A percentile compares a stretch with the other conserved stretches of the same genome.
Conservation (phyloP, 139 green algal genomes). For the Chlamydomonas asymmetrica region DNA sequence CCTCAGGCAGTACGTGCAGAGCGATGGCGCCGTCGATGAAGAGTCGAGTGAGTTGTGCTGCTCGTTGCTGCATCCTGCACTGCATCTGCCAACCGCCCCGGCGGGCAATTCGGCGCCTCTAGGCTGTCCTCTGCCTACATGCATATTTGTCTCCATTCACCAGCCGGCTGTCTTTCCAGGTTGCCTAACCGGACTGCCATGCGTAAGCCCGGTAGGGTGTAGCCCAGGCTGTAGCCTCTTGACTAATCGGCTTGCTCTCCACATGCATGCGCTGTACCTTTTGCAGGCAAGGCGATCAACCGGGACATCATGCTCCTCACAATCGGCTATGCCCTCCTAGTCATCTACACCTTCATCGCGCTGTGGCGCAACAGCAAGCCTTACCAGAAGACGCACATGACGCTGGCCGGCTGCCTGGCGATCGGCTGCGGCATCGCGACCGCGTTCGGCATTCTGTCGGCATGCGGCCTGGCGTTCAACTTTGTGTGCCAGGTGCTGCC, state of each 20-base stretch:
- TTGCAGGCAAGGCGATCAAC: slow-evolving; percentile 9
- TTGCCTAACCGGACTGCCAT: no score
- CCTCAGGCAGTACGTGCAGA: slow-evolving; percentile 10
- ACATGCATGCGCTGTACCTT: no score
- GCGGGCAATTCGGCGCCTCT: no score
- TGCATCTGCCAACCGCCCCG: no score
- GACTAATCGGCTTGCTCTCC: no score
- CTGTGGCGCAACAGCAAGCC: slow-evolving; percentile 24
- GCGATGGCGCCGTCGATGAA: neutral
- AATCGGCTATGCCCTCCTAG: slow-evolving; percentile 23
- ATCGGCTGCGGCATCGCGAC: slow-evolving; percentile 10
- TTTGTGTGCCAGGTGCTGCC: slow-evolving; percentile 37
- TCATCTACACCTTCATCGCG: slow-evolving; percentile 18
- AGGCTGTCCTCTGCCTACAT: no score
- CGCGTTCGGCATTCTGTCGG: slow-evolving; percentile 11
- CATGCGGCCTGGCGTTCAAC: slow-evolving; percentile 30
- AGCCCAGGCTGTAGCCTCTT: no score
- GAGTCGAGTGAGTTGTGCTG: slow-evolving; percentile 2
- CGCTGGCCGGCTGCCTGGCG: slow-evolving; percentile 1
- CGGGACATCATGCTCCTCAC: slow-evolving; percentile 6
- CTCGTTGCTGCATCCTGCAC: no score
- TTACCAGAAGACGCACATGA: slow-evolving; percentile 33
- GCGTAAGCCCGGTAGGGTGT: no score
- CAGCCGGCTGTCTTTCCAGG: no score
- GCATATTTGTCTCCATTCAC: no score